Base-by-base conservation (phyloP, 2,329 filamentous ascomycete species). In the Periglandula ipomoeae region DNA sequence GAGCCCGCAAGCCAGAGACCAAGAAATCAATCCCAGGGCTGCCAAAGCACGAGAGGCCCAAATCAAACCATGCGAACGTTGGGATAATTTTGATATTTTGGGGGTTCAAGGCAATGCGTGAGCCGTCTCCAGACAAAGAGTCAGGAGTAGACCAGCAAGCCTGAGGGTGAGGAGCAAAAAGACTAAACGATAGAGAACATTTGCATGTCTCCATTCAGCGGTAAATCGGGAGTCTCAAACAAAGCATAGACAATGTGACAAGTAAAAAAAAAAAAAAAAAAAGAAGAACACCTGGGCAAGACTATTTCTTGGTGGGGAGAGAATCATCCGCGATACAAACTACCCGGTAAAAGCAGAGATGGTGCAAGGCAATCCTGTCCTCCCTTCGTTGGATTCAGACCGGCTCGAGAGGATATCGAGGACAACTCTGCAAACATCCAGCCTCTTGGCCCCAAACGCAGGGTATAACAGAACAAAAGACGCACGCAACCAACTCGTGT, bases 141-240 rank as follows among this genome's bases (percentile, higher is more conserved):
- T n/a, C n/a, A n/a, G n/a, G n/a, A n/a, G n/a, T n/a, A n/a, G n/a
- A n/a, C n/a, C n/a, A 38, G 15, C 35, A 30, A 3, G 27, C 27
- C 27, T 30, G 13, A 10, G 6, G 9, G 13, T 11, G 27, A 30
- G 27, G 35, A 13, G 46, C 30, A 42, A 46, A 42, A 42, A 38
- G 35, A 38, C 35, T 9, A 38, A 17, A 20, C 35, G 19, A 35
- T 22, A 44, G 10, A 23, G 24, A 30, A 57, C 59, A 61, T 59
- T 58, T 63, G 58, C 58, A 59, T 60, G 55, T 49, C n/a, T 56
- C 61, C 55, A 57, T 57, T 56, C 48, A 34, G 46, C 37, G 35
- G 24, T n/a, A 52, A 48, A 47, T 50, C 40, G 48, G 52, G 46
- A 52, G 42, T 52, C 53, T 57, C 51, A 53, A 46, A 47, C 40